These are phyloP conservation scores for Teratosphaeria gauchensis DNA, from an alignment of 2,329 filamentous ascomycete genomes.

Conservation along the genomic window DNA sequence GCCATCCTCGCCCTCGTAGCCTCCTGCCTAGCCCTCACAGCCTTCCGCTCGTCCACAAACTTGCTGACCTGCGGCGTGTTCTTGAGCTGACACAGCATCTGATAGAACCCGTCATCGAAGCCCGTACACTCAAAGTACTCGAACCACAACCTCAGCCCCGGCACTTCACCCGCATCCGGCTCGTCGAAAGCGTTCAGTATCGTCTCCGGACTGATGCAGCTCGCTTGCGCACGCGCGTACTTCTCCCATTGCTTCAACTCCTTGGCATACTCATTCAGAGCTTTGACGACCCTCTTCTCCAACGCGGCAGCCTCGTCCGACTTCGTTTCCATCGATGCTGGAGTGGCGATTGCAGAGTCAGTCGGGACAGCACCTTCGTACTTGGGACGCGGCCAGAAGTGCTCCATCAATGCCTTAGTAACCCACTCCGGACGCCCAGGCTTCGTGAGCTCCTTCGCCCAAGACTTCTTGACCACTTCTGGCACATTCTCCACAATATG, in stretches of 20 bases:
- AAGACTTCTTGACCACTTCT: constrained; percentile 24
- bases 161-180: constrained; percentile 30
- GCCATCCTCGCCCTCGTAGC: background rate
- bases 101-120: constrained; percentile 34
- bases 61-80: background rate
- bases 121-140: constrained; percentile 38
- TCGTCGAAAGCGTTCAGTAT: constrained; percentile 32
- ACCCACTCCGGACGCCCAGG: constrained; percentile 32
- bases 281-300: constrained; percentile 21
- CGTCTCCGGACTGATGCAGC: constrained; percentile 26
- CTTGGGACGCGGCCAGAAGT: constrained; percentile 34
- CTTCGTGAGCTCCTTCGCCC: constrained; percentile 30
- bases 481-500: constrained; percentile 30
- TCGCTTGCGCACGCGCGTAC: constrained; percentile 27
- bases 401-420: constrained; percentile 29
- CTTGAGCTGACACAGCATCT: constrained; percentile 26
- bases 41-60: background rate
- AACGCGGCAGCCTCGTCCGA: constrained; percentile 1
- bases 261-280: constrained; percentile 26
- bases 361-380: constrained; percentile 29
- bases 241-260: constrained; percentile 33
- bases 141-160: constrained; percentile 37
- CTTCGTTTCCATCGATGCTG: background rate
- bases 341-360: constrained; percentile 8
- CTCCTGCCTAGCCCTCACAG: background rate